Evolutionary conservation across 805 yeast genomes (phyloP).

Genomic region (Candida qinlingensis): DNA sequence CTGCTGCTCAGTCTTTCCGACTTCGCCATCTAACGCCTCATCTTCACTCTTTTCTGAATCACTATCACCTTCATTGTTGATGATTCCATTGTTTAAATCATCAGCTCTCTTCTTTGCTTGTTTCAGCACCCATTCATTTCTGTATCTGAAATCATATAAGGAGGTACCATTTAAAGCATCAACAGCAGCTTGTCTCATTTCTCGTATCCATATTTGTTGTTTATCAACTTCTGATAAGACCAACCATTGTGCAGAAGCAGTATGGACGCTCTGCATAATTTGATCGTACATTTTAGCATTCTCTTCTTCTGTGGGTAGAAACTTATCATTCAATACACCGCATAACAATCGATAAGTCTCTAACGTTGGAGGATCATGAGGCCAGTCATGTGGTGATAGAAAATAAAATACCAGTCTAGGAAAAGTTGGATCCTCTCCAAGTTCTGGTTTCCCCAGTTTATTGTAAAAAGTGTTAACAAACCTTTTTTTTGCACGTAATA

Average conservation of each 20-base stretch:
- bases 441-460: conserved; percentile 31
- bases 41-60: conserved; percentile 2
- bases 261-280: conserved; percentile 34
- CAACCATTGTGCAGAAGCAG: conserved; percentile 42
- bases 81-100: neutral
- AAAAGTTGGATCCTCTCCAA: conserved; percentile 42
- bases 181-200: conserved; percentile 38
- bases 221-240: conserved; percentile 30
- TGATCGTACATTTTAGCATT: conserved; percentile 18
- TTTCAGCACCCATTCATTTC: conserved; percentile 35
- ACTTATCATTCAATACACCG: conserved; percentile 21
- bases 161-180: conserved; percentile 37
- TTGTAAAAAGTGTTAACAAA: conserved; percentile 32
- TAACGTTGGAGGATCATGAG: conserved; percentile 46
- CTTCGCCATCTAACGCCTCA: conserved; percentile 6
- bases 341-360: conserved; percentile 36
- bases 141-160: conserved; percentile 37
- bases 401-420: conserved; percentile 44
- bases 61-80: conserved; percentile 2
- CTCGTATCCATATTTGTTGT: conserved; percentile 40
- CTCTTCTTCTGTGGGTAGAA: conserved; percentile 13
- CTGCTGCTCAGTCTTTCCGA: conserved; percentile 4
- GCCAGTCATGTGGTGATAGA: conserved; percentile 42
- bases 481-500: conserved; percentile 34
- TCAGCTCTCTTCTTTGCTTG: conserved; percentile 19